Conservation (phyloP, 768 basidiomycete genomes). For the Pleurotus salmoneostramineus region DNA sequence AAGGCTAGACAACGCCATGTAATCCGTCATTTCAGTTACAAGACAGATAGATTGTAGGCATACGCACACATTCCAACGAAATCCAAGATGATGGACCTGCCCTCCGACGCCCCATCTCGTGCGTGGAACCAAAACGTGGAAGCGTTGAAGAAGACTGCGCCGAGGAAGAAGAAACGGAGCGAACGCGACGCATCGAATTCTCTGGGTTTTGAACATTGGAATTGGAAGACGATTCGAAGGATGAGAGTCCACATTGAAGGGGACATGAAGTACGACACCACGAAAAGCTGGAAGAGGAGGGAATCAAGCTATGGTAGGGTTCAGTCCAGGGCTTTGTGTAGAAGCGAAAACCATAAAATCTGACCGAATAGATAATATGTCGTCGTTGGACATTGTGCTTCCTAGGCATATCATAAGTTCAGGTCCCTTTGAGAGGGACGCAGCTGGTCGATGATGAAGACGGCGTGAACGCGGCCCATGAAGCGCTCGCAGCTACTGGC, state of each 20-base stretch:
- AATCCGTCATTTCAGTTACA: constrained; percentile 1
- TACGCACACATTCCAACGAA: constrained; percentile 74
- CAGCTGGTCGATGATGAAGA: neutral
- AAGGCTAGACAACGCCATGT: constrained; percentile 34
- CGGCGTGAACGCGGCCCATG: neutral
- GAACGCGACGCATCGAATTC: constrained; percentile 62
- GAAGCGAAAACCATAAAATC: constrained; percentile 18
- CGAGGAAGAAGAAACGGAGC: constrained; percentile 63
- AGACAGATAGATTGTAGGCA: neutral
- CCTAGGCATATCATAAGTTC: constrained; percentile 51
- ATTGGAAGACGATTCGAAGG: constrained; percentile 55
- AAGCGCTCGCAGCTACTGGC: neutral
- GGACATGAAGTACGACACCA: constrained; percentile 73
- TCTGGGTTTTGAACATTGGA: constrained; percentile 62
- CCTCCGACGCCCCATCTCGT: constrained; percentile 45
- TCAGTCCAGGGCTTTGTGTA: too few relatives aligned
- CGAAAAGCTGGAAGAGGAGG: constrained; percentile 68
- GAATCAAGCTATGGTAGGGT: constrained; percentile 53
- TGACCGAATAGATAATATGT: constrained; percentile 65
- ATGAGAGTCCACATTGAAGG: constrained; percentile 58
- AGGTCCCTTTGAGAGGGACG: neutral
- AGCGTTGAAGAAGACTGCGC: constrained; percentile 55
- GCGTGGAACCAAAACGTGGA: constrained; percentile 63
- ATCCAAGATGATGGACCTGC: constrained; percentile 67
- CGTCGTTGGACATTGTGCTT: constrained; percentile 64